phyloP scores from a whole-genome alignment of 495 filamentous ascomycete genomes.

The Poronia punctata region DNA sequence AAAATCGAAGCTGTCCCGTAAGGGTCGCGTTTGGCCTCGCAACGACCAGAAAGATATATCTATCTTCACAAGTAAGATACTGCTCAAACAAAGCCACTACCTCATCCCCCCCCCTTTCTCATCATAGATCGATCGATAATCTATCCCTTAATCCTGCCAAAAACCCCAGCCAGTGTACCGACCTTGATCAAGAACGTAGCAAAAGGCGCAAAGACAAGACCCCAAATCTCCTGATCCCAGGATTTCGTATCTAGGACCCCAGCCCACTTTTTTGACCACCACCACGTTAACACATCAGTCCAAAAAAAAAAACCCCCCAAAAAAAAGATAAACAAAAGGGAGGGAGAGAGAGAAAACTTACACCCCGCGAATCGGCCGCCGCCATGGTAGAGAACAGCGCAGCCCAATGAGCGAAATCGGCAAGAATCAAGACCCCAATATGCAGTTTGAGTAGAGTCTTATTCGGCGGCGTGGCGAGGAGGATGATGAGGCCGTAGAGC shows the following conservation, averaged over 20 bases:
- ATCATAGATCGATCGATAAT: no score
- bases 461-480: slow-evolving; percentile 19
- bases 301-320: no score
- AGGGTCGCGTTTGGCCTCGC: no score
- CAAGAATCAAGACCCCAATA: slow-evolving; percentile 11
- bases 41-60: no score
- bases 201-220: slow-evolving; percentile 12
- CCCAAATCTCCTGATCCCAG: slow-evolving; percentile 11
- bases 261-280: no score
- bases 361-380: slow-evolving; percentile 12
- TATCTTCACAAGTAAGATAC: no score
- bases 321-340: no score
- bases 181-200: slow-evolving; percentile 12
- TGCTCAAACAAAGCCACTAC: no score
- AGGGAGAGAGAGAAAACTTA: no score
- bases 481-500: slow-evolving; percentile 33
- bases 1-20: no score
- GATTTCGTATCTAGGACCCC: slow-evolving; percentile 10
- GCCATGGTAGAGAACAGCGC: slow-evolving; percentile 16
- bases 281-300: no score
- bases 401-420: slow-evolving; percentile 18
- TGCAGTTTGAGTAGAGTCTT: slow-evolving; percentile 14
- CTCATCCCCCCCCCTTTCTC: no score
- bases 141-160: slow-evolving; percentile 17
- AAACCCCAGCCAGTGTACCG: slow-evolving; percentile 12